Conservation (phyloP, 2,329 filamentous ascomycete species). For the Aspergillus intermedius region DNA sequence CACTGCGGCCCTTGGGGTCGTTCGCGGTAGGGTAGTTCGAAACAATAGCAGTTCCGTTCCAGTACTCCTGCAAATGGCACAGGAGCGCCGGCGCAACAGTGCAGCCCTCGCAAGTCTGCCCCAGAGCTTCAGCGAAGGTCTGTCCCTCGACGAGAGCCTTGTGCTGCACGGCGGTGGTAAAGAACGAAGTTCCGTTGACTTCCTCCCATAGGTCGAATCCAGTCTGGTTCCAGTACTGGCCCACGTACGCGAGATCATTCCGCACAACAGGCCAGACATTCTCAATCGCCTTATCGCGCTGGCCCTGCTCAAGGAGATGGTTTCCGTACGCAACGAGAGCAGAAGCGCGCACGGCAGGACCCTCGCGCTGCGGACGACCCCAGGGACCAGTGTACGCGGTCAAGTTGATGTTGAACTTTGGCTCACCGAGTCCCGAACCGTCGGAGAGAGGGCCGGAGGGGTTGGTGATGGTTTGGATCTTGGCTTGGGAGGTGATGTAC, state of each 20-base stretch:
- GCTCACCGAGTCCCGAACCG: constrained; percentile 55
- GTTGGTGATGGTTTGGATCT: constrained; percentile 59
- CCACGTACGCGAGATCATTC: constrained; percentile 67
- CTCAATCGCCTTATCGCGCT: constrained; percentile 42
- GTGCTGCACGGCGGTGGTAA: constrained; percentile 63
- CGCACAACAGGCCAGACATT: constrained; percentile 64
- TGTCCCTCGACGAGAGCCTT: constrained; percentile 54
- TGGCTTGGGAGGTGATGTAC: constrained; percentile 60
- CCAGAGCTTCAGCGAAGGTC: constrained; percentile 56
- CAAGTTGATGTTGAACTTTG: constrained; percentile 62
- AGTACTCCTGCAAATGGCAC: constrained; percentile 67
- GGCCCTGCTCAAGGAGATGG: constrained; percentile 60
- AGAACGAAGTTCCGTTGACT: constrained; percentile 67
- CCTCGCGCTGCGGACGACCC: constrained; percentile 73
- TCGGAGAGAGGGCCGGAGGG: constrained; percentile 52
- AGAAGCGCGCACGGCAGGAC: constrained; percentile 66
- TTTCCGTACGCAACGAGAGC: constrained; percentile 66
- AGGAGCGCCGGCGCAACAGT: constrained; percentile 61
- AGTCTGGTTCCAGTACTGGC: constrained; percentile 40
- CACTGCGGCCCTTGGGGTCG: constrained; percentile 50
- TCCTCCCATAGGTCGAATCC: constrained; percentile 78
- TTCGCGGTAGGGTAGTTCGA: constrained; percentile 52
- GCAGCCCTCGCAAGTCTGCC: constrained; percentile 53
- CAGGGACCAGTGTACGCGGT: constrained; percentile 57
- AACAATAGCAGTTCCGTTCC: constrained; percentile 56